Conservation (phyloP, 2,329 filamentous ascomycete genomes). For the Sarocladium brachiariae region DNA sequence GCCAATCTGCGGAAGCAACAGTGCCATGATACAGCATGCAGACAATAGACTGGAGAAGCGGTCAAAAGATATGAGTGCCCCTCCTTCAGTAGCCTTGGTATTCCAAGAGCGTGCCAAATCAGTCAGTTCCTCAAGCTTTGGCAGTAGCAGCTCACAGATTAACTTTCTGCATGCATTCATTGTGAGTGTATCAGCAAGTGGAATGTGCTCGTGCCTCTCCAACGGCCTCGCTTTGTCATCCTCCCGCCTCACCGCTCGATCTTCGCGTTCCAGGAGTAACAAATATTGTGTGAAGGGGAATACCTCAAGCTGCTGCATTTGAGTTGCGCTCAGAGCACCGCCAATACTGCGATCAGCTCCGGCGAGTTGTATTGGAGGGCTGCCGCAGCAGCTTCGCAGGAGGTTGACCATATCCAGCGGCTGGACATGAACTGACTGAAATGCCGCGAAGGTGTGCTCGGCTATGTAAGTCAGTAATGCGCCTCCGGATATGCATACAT, state of each 20-base stretch:
- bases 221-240: background rate
- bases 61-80: slow-evolving; percentile 43
- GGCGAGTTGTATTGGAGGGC: slow-evolving; percentile 21
- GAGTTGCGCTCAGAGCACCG: slow-evolving; percentile 40
- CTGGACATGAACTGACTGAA: slow-evolving; percentile 55
- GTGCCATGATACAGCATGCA: slow-evolving; percentile 37
- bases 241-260: too few species aligned
- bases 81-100: slow-evolving; percentile 35
- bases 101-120: slow-evolving; percentile 42
- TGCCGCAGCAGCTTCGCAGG: slow-evolving; percentile 62
- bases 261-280: slow-evolving; percentile 40
- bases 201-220: slow-evolving; percentile 9
- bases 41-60: slow-evolving; percentile 45
- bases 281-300: slow-evolving; percentile 46
- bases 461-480: slow-evolving; percentile 31
- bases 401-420: slow-evolving; percentile 62
- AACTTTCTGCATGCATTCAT: slow-evolving; percentile 41
- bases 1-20: slow-evolving; percentile 41
- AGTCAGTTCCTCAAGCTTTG: slow-evolving; percentile 44
- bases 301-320: slow-evolving; percentile 36
- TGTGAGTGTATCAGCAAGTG: slow-evolving; percentile 23
- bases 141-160: slow-evolving; percentile 45
- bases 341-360: slow-evolving; percentile 33
- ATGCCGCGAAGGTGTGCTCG: slow-evolving; percentile 61
- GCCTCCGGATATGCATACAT: background rate